These are phyloP conservation scores for Orbilia blumenaviensis DNA, from an alignment of 2,329 filamentous ascomycete species.

Conservation along the genomic window DNA sequence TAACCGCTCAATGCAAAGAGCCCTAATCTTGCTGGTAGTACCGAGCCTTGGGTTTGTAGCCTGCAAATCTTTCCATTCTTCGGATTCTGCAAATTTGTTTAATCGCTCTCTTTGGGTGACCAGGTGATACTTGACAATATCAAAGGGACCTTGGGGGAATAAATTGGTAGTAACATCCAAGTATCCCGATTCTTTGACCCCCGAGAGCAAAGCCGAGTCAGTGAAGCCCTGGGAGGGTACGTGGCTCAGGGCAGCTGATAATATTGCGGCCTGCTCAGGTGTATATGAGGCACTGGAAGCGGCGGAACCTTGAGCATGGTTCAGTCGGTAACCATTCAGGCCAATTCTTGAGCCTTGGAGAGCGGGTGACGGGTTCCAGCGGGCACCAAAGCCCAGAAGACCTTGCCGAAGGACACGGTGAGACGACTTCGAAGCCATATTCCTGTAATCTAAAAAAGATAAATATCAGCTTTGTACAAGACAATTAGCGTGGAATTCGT, in stretches of 20 bases:
- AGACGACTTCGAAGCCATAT: constrained; percentile 36
- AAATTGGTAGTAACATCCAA: constrained; percentile 85
- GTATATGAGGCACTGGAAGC: constrained; percentile 70
- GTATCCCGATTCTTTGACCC: constrained; percentile 84
- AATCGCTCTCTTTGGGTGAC: constrained; percentile 67
- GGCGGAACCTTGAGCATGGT: constrained; percentile 27
- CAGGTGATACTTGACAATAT: constrained; percentile 81
- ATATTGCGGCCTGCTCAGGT: constrained; percentile 76
- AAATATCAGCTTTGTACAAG: constrained; percentile 16
- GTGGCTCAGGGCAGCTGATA: constrained; percentile 80
- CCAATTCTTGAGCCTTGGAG: constrained; percentile 7
- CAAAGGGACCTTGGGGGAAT: constrained; percentile 80
- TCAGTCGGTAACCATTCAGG: constrained; percentile 25
- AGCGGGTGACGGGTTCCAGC: constrained; percentile 11
- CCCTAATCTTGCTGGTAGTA: constrained; percentile 73
- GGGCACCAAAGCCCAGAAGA: constrained; percentile 12
- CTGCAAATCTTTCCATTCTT: constrained; percentile 60
- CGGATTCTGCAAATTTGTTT: constrained; percentile 65
- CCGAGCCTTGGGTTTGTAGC: constrained; percentile 61
- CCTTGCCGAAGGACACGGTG: constrained; percentile 22
- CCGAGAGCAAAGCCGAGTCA: constrained; percentile 74
- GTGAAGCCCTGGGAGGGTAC: constrained; percentile 87
- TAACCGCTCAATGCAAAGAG: constrained; percentile 78
- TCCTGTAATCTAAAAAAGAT: constrained; percentile 25
- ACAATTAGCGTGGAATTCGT: constrained; percentile 15